Evolutionary conservation across 768 basidiomycete genomes (phyloP).

Genomic region (Cyathus striatus): DNA sequence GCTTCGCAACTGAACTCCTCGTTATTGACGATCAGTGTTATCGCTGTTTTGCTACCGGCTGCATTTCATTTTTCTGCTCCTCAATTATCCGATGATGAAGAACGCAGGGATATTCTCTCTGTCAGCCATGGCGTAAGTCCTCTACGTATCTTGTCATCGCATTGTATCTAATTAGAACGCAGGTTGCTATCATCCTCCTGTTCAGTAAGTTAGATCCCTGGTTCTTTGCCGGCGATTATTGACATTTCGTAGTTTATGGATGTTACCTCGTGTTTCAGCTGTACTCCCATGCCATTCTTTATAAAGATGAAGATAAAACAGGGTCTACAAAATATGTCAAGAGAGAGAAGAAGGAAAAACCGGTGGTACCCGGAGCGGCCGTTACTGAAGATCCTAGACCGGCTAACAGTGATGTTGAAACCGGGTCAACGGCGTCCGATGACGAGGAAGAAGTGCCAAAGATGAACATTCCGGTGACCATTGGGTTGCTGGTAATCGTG

Average conservation of each 20-base stretch:
- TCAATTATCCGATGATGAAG: conserved; percentile 8
- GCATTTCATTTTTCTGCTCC: conserved; percentile 63
- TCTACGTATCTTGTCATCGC: background rate
- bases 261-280: conserved; percentile 80
- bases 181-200: conserved; percentile 76
- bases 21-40: conserved; percentile 71
- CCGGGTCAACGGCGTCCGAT: conserved; percentile 22
- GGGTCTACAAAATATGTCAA: conserved; percentile 28
- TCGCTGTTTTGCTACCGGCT: conserved; percentile 73
- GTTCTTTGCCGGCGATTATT: conserved; percentile 28
- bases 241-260: conserved; percentile 49
- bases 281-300: conserved; percentile 69
- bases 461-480: conserved; percentile 48
- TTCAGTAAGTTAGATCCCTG: conserved; percentile 44
- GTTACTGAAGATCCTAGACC: background rate
- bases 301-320: conserved; percentile 40
- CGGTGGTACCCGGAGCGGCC: conserved; percentile 5
- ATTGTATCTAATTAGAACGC: no score
- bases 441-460: conserved; percentile 45
- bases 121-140: conserved; percentile 67
- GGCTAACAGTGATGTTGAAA: background rate
- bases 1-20: conserved; percentile 73
- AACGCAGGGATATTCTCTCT: conserved; percentile 42
- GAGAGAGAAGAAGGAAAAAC: conserved; percentile 16
- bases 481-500: conserved; percentile 50